Evolutionary conservation across 306 rosid genomes (phyloP), one percentile per base, ranked within the genome.

Genomic region (Fragaria ananassa): DNA sequence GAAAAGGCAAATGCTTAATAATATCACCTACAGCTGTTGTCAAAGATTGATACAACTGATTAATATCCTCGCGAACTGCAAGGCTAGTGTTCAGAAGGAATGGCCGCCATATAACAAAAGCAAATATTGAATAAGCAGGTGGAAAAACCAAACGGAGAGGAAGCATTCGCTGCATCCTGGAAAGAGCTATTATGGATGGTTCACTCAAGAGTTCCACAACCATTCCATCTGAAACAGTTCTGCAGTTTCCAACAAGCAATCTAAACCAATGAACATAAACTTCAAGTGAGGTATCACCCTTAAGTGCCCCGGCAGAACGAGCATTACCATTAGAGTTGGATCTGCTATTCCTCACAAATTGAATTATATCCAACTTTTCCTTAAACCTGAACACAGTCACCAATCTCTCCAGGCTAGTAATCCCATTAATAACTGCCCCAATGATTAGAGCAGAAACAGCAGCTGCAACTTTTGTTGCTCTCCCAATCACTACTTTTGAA

Each of bases 241-340:
- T 87, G 87, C 96, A 90, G 83, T 92, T 92, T 50, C 99, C 99
- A 64, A 95, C 89, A 71, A 95, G 96, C 81, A 95, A 82, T 84
- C 99, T 89, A 86, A 95, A 95, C 97, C 92, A 95, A 80, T 95
- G 99, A 61, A 85, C 90, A 79, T 83, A 89, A 84, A 88, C 92
- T 86, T 92, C 99, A 79, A 89, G 46, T 10, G 84, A 89, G 72
- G 61, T 84, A 68, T 95, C 97, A 35, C 71, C 89, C 86, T 90
- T 95, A 70, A 71, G 85, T 79, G 85, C 89, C 82, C 91, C 92
- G 63, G 82, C 67, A 45, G 95, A 84, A 64, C 97, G 97, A 54
- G 87, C 89, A 79, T 85, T 95, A 18, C 99, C 99, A 83, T 95
- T 95, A 29, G 99, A 89, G 78, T 86, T 95, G 79, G 96, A 89